Base-by-base conservation (phyloP, 139 green algal species). In the Pedinophyceae sp. region DNA sequence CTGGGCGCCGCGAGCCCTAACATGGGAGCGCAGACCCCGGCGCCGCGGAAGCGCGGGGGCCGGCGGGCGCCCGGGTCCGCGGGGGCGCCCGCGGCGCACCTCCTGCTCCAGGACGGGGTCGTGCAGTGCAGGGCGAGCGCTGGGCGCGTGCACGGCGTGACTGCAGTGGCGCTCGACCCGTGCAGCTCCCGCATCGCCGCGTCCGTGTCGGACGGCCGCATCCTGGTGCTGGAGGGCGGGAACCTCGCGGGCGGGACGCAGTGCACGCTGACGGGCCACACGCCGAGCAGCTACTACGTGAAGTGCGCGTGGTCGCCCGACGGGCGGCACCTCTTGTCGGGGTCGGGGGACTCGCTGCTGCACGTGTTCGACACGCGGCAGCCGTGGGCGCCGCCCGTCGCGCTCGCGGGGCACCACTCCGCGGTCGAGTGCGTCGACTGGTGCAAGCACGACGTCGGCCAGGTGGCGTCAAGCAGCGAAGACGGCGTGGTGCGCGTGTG, bases 211-310 rank as follows among this genome's bases (percentile, higher is more conserved):
- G 40, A 65, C 10, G 66, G 56, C 16, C 48, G 70, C 49, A 39
- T 72, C 20, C 57, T 91, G 49, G 41, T 71, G 4, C 66, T 89
- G 2, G 80, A 76, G 64, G 55, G 82, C 3, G 87, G 81, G 81
- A 79, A 89, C 59, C 40, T 86, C 58, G 59, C 79, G 0, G 28
- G 27, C 24, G 48, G 73, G 30, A 41, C 28, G 46, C 22, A 48
- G 39, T 51, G 57, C 25, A 52, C n/a, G n/a, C n/a, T n/a, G n/a
- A n/a, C n/a, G n/a, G 80, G 80, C 17, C 76, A 85, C 64, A 48
- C 53, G 43, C 27, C 45, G 28, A 57, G n/a, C 52, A 76, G 60
- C 27, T 89, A 83, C 62, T 89, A 83, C 63, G 65, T 87, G 58
- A 83, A 83, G 58, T 55, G 68, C 5, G 58, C 52, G 20, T 88